Conservation (phyloP, 2,329 filamentous ascomycete species). For the Eutypella sp. region DNA sequence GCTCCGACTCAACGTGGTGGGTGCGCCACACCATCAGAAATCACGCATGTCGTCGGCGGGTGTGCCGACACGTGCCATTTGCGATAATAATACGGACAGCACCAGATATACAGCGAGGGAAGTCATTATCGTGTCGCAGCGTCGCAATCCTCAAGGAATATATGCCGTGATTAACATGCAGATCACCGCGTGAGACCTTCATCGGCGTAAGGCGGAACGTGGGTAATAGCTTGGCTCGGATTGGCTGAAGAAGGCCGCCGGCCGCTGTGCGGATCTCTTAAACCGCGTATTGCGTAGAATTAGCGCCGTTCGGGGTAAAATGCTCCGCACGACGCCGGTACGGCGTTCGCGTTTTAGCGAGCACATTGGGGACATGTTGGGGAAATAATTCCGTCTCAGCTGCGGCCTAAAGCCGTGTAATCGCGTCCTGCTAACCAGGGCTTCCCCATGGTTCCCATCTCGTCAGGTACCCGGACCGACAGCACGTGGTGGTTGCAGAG, state of each 20-base stretch:
- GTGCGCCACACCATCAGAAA: too few relatives aligned
- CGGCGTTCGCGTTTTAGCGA: too few relatives aligned
- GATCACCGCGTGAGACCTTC: neutral
- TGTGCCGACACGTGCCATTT: neutral
- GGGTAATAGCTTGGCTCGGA: neutral
- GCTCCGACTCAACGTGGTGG: too few relatives aligned
- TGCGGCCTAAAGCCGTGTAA: too few relatives aligned
- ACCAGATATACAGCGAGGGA: neutral
- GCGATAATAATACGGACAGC: neutral
- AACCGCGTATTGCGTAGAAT: too few relatives aligned
- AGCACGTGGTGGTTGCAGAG: slow-evolving; percentile 5
- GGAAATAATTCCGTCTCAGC: neutral
- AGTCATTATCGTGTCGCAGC: neutral
- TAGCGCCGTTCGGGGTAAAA: too few relatives aligned
- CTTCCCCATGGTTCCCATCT: slow-evolving; percentile 2
- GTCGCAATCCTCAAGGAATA: neutral
- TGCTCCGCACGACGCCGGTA: too few relatives aligned
- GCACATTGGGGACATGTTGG: too few relatives aligned
- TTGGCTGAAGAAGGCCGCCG: neutral
- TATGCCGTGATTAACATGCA: neutral
- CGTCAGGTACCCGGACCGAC: slow-evolving; percentile 2
- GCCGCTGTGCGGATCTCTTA: neutral
- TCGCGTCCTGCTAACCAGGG: too few relatives aligned
- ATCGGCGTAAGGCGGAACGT: neutral
- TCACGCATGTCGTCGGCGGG: neutral